Evolutionary conservation across 2,329 filamentous ascomycete genomes (phyloP), one percentile per base, ranked within the genome.

Genomic region (Leptographium wingfieldii): DNA sequence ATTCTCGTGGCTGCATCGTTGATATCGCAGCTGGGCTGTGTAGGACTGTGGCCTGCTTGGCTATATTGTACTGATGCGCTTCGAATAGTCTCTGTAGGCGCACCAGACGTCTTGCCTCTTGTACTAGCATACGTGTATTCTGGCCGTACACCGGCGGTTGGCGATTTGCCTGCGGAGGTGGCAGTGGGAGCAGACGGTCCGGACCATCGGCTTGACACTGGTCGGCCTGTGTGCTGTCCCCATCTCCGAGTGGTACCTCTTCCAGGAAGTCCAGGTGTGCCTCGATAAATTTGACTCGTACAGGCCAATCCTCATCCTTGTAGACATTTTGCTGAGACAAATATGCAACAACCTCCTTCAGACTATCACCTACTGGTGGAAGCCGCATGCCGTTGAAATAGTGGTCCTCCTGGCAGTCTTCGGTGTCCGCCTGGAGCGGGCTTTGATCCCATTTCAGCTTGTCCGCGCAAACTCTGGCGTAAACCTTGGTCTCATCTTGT

Each of bases 301-400:
- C 55, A 1, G 71, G 65, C 72, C 77, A 81, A 52, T 70, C 63
- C 1, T 69, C 53, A 60, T 72, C 73, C 19, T 75, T 72, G 60
- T 76, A 72, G 6, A 68, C 65, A 63, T 82, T 77, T 62, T 78
- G 74, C 35, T 80, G 77, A 3, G 73, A 66, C 27, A 83, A 74
- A 62, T 79, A 83, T 63, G 74, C 75, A 48, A 67, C 63, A n/a
- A 68, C 60, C 46, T 70, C 67, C 48, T 66, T 38, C 35, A 76
- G 67, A 3, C 70, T 69, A 33, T 65, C 60, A 38, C 67, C 68
- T 7, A 72, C 59, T 1, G 69, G 68, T 29, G 72, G 72, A 59
- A 73, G 71, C 1, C 61, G 63, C 43, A 53, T 49, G 49, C 60
- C 63, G 43, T 46, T 27, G 40, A 59, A 64, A 29, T 16, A 5